Evolutionary conservation across 176 grass and related monocot species (phyloP), one percentile per base, ranked within the genome.

Genomic region (Eleusine coracana): DNA sequence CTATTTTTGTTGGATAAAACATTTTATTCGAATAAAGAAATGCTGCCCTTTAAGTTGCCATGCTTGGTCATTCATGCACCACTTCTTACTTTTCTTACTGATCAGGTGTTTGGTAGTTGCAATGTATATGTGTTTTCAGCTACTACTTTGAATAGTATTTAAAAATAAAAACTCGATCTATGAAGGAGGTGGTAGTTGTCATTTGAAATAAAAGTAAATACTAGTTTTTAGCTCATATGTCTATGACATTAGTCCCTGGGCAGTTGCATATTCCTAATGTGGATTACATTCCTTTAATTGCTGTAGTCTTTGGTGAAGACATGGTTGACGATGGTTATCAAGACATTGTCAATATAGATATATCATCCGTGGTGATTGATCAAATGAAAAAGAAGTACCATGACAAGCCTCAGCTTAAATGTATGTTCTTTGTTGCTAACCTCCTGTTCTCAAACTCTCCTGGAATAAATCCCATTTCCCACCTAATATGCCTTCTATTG

Each of bases 291-390:
- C 71, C 8, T 70, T 74, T 77, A 20, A 71, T 83, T 76, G 9
- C 85, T 73, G 38, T 84, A 97, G 95, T 64, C 41, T 94, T 97
- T 81, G 90, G 92, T 61, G 96, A 90, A 78, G 76, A 73, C 41
- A 98, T 98, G 96, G 79, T 95, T 48, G 68, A 88, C 56, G 90
- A 98, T 83, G 91, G 87, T 72, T 98, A 98, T 80, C 84, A 90
- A 56, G 86, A 93, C 16, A 27, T 98, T 29, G 46, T 93, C 63
- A 95, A 95, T 80, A 82, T 98, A 0, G 96, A 95, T 82, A 98
- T 98, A 86, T 98, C 96, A 34, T 91, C 87, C 2, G 96, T 98
- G 31, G 90, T 98, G 36, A 91, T 98, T 79, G 88, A 88, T 56
- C 88, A 94, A 68, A 95, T 98, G 96, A 89, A 90, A 76, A 89